Conservation (phyloP, 1,284 basidiomycete genomes). For the Nidula niveotomentosa region DNA sequence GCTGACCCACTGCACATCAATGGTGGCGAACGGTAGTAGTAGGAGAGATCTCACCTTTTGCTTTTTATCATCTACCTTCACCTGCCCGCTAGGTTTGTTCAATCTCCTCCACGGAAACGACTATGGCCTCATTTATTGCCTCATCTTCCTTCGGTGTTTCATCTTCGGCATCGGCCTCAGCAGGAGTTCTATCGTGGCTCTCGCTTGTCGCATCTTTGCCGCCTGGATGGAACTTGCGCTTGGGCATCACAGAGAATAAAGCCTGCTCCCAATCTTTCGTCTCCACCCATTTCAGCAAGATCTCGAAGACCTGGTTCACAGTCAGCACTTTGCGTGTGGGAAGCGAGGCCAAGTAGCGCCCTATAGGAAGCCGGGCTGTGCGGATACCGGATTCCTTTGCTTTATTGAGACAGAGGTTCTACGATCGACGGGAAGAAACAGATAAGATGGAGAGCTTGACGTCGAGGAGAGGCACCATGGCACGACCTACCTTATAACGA, state of each 20-base stretch:
- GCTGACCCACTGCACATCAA: too few species aligned
- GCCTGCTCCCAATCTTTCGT: constrained; percentile 82
- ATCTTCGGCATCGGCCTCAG: background rate
- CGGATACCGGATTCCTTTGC: constrained; percentile 75
- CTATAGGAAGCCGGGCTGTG: constrained; percentile 92
- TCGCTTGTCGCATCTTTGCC: constrained; percentile 13
- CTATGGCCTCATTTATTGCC: too few species aligned
- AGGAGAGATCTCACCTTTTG: too few species aligned
- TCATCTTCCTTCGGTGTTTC: too few species aligned
- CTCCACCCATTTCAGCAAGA: constrained; percentile 88
- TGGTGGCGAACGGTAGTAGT: too few species aligned
- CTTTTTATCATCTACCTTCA: background rate
- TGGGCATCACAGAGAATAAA: constrained; percentile 84
- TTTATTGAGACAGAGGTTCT: constrained; percentile 92
- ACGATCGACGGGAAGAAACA: constrained; percentile 11
- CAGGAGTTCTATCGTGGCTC: constrained; percentile 2
- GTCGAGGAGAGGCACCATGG: constrained; percentile 1
- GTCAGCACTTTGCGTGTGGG: constrained; percentile 95
- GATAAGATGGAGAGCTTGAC: constrained; percentile 10
- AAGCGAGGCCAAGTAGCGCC: constrained; percentile 80
- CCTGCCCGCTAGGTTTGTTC: background rate
- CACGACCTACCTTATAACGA: constrained; percentile 79
- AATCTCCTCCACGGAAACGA: background rate
- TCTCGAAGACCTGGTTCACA: constrained; percentile 96
- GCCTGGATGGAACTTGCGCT: constrained; percentile 75